A percentile compares a stretch with the other conserved stretches of the same genome.
These are phyloP conservation scores for Juncus effusus DNA, from an alignment of 176 grass and related monocot species.

Conservation along the genomic window DNA sequence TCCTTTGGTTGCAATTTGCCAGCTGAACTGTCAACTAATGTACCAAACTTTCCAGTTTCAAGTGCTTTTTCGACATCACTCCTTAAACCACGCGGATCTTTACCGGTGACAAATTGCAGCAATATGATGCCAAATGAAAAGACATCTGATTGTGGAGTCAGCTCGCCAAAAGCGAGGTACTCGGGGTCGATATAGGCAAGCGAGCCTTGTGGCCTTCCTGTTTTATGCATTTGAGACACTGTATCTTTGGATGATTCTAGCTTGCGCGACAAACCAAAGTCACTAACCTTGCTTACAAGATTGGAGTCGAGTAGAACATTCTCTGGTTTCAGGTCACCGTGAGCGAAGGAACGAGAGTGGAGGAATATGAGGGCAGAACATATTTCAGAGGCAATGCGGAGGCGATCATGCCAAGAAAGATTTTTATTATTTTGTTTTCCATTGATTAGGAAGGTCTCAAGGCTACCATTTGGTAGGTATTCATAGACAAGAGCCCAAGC, in stretches of 20 bases:
- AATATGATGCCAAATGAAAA: slow-evolving; percentile 76
- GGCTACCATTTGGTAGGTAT: slow-evolving; percentile 51
- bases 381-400: slow-evolving; percentile 49
- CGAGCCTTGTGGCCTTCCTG: slow-evolving; percentile 49
- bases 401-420: slow-evolving; percentile 48
- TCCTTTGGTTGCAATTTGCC: slow-evolving; percentile 52
- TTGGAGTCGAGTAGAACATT: slow-evolving; percentile 57
- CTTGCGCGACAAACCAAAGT: slow-evolving; percentile 61
- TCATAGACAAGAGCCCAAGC: slow-evolving; percentile 55
- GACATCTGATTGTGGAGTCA: slow-evolving; percentile 61
- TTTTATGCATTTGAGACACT: slow-evolving; percentile 44
- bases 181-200: slow-evolving; percentile 73
- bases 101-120: slow-evolving; percentile 61
- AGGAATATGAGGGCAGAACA: slow-evolving; percentile 72
- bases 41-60: slow-evolving; percentile 29
- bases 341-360: slow-evolving; percentile 52
- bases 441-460: slow-evolving; percentile 50
- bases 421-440: slow-evolving; percentile 17
- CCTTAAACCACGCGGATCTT: slow-evolving; percentile 33
- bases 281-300: slow-evolving; percentile 49
- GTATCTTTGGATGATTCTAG: slow-evolving; percentile 46
- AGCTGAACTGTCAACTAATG: slow-evolving; percentile 50
- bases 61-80: slow-evolving; percentile 43
- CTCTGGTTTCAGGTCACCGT: slow-evolving; percentile 71
- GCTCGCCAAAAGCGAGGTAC: slow-evolving; percentile 46